A percentile compares a stretch with the other conserved stretches of the same genome.
These are phyloP conservation scores for Prunus persica DNA, from an alignment of 306 rosid species.

Conservation along the genomic window Prunus_persica_NCBIv2 NC_034009.1:47364501-47365000, in stretches of 20 bases:
- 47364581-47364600: slow-evolving; percentile 63
- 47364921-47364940: slow-evolving; percentile 68
- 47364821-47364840: slow-evolving; percentile 52
- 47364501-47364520: slow-evolving; percentile 50
- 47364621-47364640: slow-evolving; percentile 50
- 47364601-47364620: slow-evolving; percentile 58
- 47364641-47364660: slow-evolving; percentile 48
- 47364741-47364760: slow-evolving; percentile 51
- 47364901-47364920: slow-evolving; percentile 72
- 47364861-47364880: slow-evolving; percentile 53
- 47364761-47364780: slow-evolving; percentile 63
- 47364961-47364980: slow-evolving; percentile 65
- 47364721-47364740: slow-evolving; percentile 50
- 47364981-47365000: slow-evolving; percentile 64
- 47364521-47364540: slow-evolving; percentile 49
- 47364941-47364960: slow-evolving; percentile 61
- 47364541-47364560: slow-evolving; percentile 57
- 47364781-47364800: slow-evolving; percentile 59
- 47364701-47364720: slow-evolving; percentile 74
- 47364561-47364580: slow-evolving; percentile 64
- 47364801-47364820: slow-evolving; percentile 75
- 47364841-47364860: slow-evolving; percentile 78
- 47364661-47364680: slow-evolving; percentile 59
- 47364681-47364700: slow-evolving; percentile 56
- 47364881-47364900: slow-evolving; percentile 48